Base-by-base conservation (phyloP, 129 eudicot species). In the Heracleum sosnowskyi region DNA sequence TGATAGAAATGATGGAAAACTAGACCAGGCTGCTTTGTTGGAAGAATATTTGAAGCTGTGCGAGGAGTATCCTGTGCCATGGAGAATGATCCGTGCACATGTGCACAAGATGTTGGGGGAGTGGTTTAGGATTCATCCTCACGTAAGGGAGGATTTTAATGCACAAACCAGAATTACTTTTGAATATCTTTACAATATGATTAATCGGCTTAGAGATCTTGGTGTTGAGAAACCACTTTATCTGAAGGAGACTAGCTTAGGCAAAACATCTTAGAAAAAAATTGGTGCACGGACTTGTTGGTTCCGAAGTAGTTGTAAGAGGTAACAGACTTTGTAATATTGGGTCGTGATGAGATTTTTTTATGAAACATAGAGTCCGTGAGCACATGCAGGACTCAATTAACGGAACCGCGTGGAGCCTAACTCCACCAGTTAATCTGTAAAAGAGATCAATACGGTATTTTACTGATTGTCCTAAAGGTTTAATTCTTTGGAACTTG, bases 81-180 rank as follows among this genome's bases (percentile, higher is more conserved):
- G 97, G 97, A 87, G 97, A 77, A 95, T 95, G 92, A 85, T 95
- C 11, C 91, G 96, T 24, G 83, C 94, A 17, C 99, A 92, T 39
- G 84, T 88, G 77, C 97, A 90, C 62, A 88, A 88, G 88, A 73
- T 95, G 94, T 80, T 95, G 80, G 97, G 96, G 34, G 99, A 92
- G 74, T 90, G 97, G 97, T 95, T 95, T 40, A 83, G 91, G 79
- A 55, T 89, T 80, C 96, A 86, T 63, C 99, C 97, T 4, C 77
- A 83, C 6, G 88, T 88, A 15, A 89, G 97, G 69, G 97, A 87
- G 18, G 97, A 92, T 46, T 79, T 90, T 40, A 95, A 95, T 79
- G 82, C 90, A 13, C 96, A 92, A 69, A 51, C 75, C 16, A 83
- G 74, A 73, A 90, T 90, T 7, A 90, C 90, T 47, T 96, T 92